phyloP scores from a whole-genome alignment of 768 basidiomycete genomes.

The Basidioascus undulatus region DNA sequence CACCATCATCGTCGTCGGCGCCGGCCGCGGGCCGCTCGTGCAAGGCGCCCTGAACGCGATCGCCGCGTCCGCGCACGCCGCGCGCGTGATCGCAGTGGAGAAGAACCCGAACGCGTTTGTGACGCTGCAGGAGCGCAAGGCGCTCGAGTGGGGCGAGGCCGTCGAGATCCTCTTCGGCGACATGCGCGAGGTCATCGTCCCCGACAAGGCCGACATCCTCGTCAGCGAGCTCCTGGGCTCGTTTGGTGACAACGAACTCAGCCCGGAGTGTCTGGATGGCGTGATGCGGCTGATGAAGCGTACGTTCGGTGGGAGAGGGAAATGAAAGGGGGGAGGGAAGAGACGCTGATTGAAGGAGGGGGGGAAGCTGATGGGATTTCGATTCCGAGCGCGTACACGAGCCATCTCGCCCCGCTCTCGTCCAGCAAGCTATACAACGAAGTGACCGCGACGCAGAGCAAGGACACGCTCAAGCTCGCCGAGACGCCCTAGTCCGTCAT shows the following conservation, averaged over 20 bases:
- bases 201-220: slow-evolving; percentile 73
- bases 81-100: slow-evolving; percentile 46
- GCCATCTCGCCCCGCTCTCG: slow-evolving; percentile 78
- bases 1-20: slow-evolving; percentile 73
- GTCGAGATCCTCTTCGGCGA: slow-evolving; percentile 80
- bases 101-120: slow-evolving; percentile 92
- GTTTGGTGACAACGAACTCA: slow-evolving; percentile 95
- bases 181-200: slow-evolving; percentile 62
- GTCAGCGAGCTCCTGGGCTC: slow-evolving; percentile 89
- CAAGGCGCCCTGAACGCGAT: slow-evolving; percentile 58
- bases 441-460: slow-evolving; percentile 26
- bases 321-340: too few relatives aligned
- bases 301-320: slow-evolving; percentile 21
- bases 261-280: slow-evolving; percentile 92
- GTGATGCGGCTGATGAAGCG: slow-evolving; percentile 81
- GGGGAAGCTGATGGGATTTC: slow-evolving; percentile 89
- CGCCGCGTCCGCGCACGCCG: slow-evolving; percentile 44
- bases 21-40: slow-evolving; percentile 81
- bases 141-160: slow-evolving; percentile 52
- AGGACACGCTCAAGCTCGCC: slow-evolving; percentile 32
- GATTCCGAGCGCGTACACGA: slow-evolving; percentile 87
- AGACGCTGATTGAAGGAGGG: too few relatives aligned
- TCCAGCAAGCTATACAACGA: slow-evolving; percentile 81
- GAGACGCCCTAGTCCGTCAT: slow-evolving; percentile 99
- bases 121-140: slow-evolving; percentile 70